These are phyloP conservation scores for Fusarium marasasianum DNA, from an alignment of 2,329 filamentous ascomycete genomes.

Conservation along the genomic window DNA sequence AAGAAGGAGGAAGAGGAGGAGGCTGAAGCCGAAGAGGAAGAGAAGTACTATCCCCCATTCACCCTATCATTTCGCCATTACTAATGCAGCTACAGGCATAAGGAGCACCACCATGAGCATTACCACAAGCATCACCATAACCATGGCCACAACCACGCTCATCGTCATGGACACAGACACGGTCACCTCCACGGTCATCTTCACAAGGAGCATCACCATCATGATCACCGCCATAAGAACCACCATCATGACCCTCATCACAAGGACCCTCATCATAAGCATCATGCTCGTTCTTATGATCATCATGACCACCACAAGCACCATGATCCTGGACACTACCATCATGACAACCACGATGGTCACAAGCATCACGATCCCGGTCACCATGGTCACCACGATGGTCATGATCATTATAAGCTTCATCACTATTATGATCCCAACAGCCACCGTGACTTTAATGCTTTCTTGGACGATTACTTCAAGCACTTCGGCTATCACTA, in stretches of 20 bases:
- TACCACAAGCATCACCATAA: neutral
- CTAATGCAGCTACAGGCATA: neutral
- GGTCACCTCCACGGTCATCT: neutral
- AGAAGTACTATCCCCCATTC: neutral
- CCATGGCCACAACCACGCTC: neutral
- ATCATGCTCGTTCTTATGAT: neutral
- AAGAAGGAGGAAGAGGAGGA: constrained; percentile 4
- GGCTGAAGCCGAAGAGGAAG: neutral
- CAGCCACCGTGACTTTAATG: neutral
- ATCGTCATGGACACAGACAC: neutral
- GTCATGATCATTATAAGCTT: neutral
- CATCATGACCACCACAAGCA: neutral
- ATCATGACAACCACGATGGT: neutral
- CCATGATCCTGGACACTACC: neutral
- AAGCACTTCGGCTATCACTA: neutral
- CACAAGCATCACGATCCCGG: neutral
- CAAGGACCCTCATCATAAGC: neutral
- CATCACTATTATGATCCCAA: neutral
- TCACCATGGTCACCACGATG: neutral
- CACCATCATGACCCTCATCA: neutral
- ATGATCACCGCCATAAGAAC: neutral
- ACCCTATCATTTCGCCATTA: neutral
- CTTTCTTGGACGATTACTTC: neutral
- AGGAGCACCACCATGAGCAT: constrained; percentile 3
- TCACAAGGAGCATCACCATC: neutral